Percentiles rank a stretch among this genome's conserved stretches.
phyloP scores from a whole-genome alignment of 2,329 filamentous ascomycete genomes.

The Xylariales sp. region DNA sequence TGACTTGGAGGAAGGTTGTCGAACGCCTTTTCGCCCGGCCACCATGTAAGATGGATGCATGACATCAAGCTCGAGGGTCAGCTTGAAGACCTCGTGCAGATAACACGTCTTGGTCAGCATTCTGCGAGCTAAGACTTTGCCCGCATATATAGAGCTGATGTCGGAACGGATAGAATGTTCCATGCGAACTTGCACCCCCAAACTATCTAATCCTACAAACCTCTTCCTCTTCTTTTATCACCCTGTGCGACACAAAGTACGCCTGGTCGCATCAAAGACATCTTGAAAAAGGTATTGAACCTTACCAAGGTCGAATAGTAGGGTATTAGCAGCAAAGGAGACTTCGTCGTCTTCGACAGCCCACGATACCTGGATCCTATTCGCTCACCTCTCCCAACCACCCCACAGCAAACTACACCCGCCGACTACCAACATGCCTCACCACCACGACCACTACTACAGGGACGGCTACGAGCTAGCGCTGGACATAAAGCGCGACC shows the following conservation, averaged over 20 bases:
- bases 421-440: conserved; percentile 31
- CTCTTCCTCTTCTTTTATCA: background rate
- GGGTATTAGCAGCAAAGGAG: background rate
- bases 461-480: conserved; percentile 37
- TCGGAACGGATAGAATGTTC: background rate
- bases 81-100: conserved; percentile 8
- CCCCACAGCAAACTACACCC: background rate
- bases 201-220: background rate
- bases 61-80: conserved; percentile 11
- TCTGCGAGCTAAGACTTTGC: background rate
- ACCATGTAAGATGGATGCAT: conserved; percentile 8
- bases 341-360: background rate
- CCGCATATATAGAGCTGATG: conserved; percentile 16
- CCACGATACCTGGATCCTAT: background rate
- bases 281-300: background rate
- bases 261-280: background rate
- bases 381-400: background rate
- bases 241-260: background rate
- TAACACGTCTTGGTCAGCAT: background rate
- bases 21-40: conserved; percentile 23
- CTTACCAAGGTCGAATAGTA: background rate
- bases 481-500: conserved; percentile 35
- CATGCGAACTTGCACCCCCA: background rate
- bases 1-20: conserved; percentile 3
- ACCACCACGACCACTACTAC: conserved; percentile 22